Base-by-base conservation (phyloP, 352 stramenopile species). In the Phytophthora pluvialis region DNA sequence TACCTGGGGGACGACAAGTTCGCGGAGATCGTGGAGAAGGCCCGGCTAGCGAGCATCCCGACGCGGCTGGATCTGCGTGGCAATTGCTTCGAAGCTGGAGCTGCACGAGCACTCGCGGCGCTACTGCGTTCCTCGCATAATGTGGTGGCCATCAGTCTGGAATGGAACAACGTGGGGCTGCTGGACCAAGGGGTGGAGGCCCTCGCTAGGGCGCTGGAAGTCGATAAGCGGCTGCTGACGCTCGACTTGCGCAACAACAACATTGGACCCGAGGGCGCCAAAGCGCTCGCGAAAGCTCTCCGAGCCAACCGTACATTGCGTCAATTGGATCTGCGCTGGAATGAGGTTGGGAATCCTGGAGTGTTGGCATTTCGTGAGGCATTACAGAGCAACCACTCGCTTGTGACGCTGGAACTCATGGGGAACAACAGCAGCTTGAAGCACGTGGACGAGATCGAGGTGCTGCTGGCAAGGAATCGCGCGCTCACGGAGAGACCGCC, bases 161-260 rank as follows among this genome's bases (percentile, higher is more conserved):
- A 95, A 67, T 94, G 86, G 86, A 95, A 95, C 61, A 94, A 91
- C 55, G 66, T 93, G 6, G 88, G 86, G n/a, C 46, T 94, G 28
- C 57, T 93, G 39, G 81, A 93, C 53, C 76, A 91, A 29, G 86
- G 85, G 1, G 62, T 95, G 11, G 77, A 83, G 40, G 84, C 84
- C 32, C 66, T 95, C 9, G 81, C 85, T 7, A 48, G 48, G 4
- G 84, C 86, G 7, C 62, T 94, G 3, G 79, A 89, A 58, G 66
- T 87, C 9, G 87, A 96, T 54, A 78, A 77, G 28, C 77, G 73
- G 8, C 67, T 96, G 13, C 42, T 90, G 4, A 64, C 77, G 16
- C 72, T 96, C 12, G 87, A 96, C 42, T 62, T 97, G 38, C 84
- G 87, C 15, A 95, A 97, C 69, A 96, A 97, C 68, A 91, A 91